Evolutionary conservation across 805 yeast genomes (phyloP), one percentile per base, ranked within the genome.

Genomic region (Ogataea pignaliae): DNA sequence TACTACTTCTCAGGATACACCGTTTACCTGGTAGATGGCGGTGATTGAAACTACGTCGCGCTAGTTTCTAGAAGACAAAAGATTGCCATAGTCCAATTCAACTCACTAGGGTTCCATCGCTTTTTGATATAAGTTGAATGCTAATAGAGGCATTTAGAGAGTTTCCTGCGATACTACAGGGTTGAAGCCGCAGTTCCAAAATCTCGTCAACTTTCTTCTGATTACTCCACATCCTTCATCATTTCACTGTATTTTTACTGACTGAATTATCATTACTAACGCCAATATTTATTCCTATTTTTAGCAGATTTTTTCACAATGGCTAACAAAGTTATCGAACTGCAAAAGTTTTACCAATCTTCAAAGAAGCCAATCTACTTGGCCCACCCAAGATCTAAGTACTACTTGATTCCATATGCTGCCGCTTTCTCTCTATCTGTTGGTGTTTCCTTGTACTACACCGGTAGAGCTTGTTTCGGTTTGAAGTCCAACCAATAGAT

Each of bases 341-440:
- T 76, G 57, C 85, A 79, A 72, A 79, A 71, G 66, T 57, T 76
- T 50, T 79, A 74, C 72, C 85, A 79, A 68, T 48, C 67, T 34
- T 69, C 83, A 39, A 65, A 70, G 43, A 79, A 79, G 64, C 83
- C 83, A 55, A 65, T 78, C 57, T 79, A 78, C 81, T 39, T 56
- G 47, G 61, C 66, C 31, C 78, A 76, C 65, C 85, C 85, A 61
- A 77, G 81, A 63, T 78, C 93, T 54, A 84, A 84, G 69, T 70
- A 75, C 58, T 67, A 82, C 63, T 75, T 86, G 54, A 82, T 81
- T 70, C 95, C 95, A 62, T 87, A 81, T 77, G 83, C 75, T 72
- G 87, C 86, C 50, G 72, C 81, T 48, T 82, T 86, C 66, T 70
- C 86, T 44, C 73, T 83, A 48, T 72, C 87, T 52, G 78, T 87